Base-by-base conservation (phyloP, 768 basidiomycete species). In the Phylloporus rhodoxanthus region DNA sequence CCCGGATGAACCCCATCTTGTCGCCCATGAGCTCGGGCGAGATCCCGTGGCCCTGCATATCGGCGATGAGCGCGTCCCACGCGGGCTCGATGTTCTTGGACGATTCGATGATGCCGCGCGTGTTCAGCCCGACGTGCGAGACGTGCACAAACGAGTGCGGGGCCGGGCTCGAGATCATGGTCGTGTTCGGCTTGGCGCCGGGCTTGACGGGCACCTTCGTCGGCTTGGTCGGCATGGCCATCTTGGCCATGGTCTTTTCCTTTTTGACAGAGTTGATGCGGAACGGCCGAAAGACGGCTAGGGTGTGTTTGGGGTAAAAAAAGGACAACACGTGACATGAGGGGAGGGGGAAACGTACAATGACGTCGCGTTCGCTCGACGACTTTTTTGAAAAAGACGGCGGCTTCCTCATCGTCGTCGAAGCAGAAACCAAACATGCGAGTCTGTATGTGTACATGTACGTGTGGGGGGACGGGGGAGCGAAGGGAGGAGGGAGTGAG, bases 91-190 rank as follows among this genome's bases (percentile, higher is more conserved):
- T 68, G 52, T 74, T 76, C 43, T 72, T 74, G 40, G 76, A 77
- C 8, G 76, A 71, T 65, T 82, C 79, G 54, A 80, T 71, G 47
- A 67, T 64, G 4, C 79, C 79, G 8, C 72, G 68, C 47, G 67
- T 68, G 56, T 74, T 75, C 43, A 82, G 65, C 8, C 83, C 83
- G 44, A 85, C 75, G 61, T 86, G 85, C 19, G 78, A 75, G 47
- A 84, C 71, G 57, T 87, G 84, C 49, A 77, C 75, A 62, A 85
- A 86, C 19, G 84, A 80, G 48, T 79, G 73, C 4, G 78, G 74
- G 0, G 75, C 66, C 0, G 84, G 84, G 15, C 73, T 61, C 13
- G 84, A 84, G 54, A 86, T 79, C 68, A 78, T 68, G 14, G 39
- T 23, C 23, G 39, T 42, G 49, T 54, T 54, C 19, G 60, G 21